phyloP scores from a whole-genome alignment of 257 asterid species.

The Galeopsis tetrahit region DNA sequence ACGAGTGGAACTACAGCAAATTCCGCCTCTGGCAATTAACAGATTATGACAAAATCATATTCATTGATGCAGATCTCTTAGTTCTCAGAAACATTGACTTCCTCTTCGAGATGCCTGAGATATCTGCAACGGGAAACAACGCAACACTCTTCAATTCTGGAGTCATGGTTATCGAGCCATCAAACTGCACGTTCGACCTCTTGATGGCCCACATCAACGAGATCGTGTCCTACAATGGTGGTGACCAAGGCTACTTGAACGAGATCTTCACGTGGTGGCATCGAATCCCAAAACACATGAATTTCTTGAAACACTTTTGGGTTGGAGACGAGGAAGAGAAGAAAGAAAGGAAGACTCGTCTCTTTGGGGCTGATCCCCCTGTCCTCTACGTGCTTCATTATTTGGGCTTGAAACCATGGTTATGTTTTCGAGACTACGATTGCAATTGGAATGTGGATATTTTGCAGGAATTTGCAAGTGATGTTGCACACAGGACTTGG shows the following conservation, averaged over 20 bases:
- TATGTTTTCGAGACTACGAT: conserved; percentile 88
- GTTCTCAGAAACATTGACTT: conserved; percentile 82
- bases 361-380: conserved; percentile 84
- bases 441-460: conserved; percentile 88
- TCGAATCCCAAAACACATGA: conserved; percentile 85
- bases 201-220: conserved; percentile 86
- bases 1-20: conserved; percentile 92
- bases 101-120: conserved; percentile 90
- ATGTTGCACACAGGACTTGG: conserved; percentile 83
- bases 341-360: conserved; percentile 61
- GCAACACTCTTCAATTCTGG: conserved; percentile 92
- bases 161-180: conserved; percentile 92
- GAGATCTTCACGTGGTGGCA: conserved; percentile 98
- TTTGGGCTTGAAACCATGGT: conserved; percentile 85
- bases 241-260: conserved; percentile 91
- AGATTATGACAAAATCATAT: conserved; percentile 84
- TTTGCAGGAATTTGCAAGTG: conserved; percentile 79
- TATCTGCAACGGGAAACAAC: conserved; percentile 82
- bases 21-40: conserved; percentile 96
- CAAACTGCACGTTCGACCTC: conserved; percentile 78
- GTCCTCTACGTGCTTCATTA: conserved; percentile 80
- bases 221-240: conserved; percentile 90
- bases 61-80: conserved; percentile 82
- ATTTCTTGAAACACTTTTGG: conserved; percentile 89
- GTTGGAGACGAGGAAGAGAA: conserved; percentile 70